phyloP scores from a whole-genome alignment of 208 protist species.

The Trichomonas gallinae region DNA sequence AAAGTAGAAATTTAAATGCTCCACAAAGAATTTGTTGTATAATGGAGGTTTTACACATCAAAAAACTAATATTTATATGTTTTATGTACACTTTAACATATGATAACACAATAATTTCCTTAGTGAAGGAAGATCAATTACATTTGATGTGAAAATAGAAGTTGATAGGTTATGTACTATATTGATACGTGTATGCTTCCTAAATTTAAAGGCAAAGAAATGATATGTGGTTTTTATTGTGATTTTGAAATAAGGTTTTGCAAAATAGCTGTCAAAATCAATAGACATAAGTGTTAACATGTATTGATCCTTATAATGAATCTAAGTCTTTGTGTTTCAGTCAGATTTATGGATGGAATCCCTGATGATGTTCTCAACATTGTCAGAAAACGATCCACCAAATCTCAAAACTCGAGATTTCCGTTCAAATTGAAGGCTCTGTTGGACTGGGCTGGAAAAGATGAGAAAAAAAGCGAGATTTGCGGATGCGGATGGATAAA shows the following conservation, averaged over 20 bases:
- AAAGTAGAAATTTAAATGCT: too few relatives aligned
- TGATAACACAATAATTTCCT: too few relatives aligned
- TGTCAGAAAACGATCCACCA: not conserved
- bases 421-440: not conserved
- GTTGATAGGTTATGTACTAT: too few relatives aligned
- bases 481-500: not conserved
- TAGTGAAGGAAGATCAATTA: too few relatives aligned
- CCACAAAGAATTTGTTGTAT: too few relatives aligned
- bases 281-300: not conserved
- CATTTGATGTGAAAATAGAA: too few relatives aligned
- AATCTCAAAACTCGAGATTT: not conserved
- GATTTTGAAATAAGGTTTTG: not conserved
- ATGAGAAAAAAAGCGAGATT: not conserved
- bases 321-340: not conserved
- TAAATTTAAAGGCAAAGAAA: not conserved
- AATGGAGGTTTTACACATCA: too few relatives aligned
- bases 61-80: too few relatives aligned
- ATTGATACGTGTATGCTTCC: not conserved
- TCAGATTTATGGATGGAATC: not conserved
- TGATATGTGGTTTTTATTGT: not conserved
- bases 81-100: too few relatives aligned
- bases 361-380: not conserved
- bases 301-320: not conserved
- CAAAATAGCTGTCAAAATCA: not conserved
- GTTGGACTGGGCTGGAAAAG: not conserved